These are phyloP conservation scores for Boletus coccyginus DNA, from an alignment of 768 basidiomycete species.

Conservation along the genomic window DNA sequence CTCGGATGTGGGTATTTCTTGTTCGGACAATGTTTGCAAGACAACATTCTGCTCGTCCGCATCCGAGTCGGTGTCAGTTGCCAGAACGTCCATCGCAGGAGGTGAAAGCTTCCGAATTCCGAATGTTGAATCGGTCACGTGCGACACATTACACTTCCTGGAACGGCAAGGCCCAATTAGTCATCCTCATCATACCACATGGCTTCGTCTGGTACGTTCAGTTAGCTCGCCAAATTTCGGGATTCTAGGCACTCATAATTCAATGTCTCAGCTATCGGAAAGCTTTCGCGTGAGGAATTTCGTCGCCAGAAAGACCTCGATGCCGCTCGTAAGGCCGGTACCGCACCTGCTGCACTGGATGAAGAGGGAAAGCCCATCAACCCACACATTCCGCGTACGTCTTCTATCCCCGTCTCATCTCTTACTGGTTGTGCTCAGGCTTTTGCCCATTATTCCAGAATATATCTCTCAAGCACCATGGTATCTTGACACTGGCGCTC, in stretches of 20 bases:
- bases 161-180: neutral
- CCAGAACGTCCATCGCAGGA: neutral
- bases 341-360: constrained; percentile 93
- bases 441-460: constrained; percentile 46
- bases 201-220: constrained; percentile 28
- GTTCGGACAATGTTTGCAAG: constrained; percentile 3
- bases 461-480: constrained; percentile 99
- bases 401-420: neutral
- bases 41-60: constrained; percentile 7
- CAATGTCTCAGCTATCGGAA: constrained; percentile 51
- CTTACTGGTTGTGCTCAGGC: neutral
- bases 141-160: neutral
- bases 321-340: constrained; percentile 97
- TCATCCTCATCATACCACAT: constrained; percentile 6
- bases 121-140: neutral
- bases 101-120: neutral
- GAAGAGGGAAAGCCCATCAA: constrained; percentile 96
- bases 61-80: constrained; percentile 3
- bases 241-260: neutral
- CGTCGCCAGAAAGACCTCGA: constrained; percentile 95
- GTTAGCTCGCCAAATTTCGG: neutral
- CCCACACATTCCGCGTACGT: constrained; percentile 96
- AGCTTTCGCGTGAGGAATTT: constrained; percentile 92
- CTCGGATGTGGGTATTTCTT: neutral
- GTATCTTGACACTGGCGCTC: constrained; percentile 94